Conservation (phyloP, 257 asterid species). For the Capsicum chinense region DNA sequence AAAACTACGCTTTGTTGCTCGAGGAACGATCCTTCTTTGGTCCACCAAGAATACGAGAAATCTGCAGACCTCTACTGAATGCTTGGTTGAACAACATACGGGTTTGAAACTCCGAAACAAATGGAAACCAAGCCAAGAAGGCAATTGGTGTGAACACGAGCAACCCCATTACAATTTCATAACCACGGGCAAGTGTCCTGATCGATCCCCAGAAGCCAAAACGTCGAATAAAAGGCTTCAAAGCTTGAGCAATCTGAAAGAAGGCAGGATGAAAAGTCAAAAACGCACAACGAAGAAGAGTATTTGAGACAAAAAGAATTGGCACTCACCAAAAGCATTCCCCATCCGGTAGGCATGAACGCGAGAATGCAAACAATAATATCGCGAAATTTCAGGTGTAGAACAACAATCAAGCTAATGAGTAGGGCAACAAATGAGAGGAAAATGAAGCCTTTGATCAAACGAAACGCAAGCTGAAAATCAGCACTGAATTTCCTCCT, state of each 20-base stretch:
- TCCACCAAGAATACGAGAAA: conserved; percentile 97
- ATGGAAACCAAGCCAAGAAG: conserved; percentile 98
- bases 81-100: conserved; percentile 98
- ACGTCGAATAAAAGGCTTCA: conserved; percentile 55
- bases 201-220: conserved; percentile 79
- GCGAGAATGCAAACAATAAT: conserved; percentile 86
- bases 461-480: conserved; percentile 77
- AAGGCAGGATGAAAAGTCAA: not conserved
- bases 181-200: conserved; percentile 80
- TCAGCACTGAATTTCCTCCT: conserved; percentile 82
- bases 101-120: conserved; percentile 96
- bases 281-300: not conserved
- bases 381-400: conserved; percentile 77
- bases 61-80: conserved; percentile 94
- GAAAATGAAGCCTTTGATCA: conserved; percentile 71
- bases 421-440: conserved; percentile 62
- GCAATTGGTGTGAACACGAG: conserved; percentile 87
- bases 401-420: conserved; percentile 61
- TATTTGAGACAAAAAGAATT: not conserved
- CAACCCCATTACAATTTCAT: conserved; percentile 79
- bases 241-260: conserved; percentile 83
- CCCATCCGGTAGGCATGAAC: conserved; percentile 99
- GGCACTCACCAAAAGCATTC: conserved; percentile 74
- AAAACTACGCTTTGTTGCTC: conserved; percentile 62
- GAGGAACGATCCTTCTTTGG: conserved; percentile 91